phyloP scores from a whole-genome alignment of 345 rosid species.

The Chamaenerion angustifolium region DNA sequence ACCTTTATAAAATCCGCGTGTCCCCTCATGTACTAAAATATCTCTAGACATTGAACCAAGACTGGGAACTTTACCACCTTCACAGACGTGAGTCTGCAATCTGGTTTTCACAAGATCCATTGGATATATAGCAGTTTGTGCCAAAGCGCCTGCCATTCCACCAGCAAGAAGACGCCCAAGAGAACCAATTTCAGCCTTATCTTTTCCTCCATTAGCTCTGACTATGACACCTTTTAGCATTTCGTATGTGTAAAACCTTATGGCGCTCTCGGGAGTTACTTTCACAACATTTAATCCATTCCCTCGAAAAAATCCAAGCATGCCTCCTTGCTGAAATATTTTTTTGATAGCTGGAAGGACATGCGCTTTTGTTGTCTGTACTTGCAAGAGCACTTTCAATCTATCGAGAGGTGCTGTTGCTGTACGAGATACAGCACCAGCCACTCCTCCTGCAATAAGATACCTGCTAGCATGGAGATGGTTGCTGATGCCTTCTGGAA shows the following conservation, averaged over 20 bases:
- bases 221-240: conserved; percentile 46
- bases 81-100: conserved; percentile 55
- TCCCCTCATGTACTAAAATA: conserved; percentile 74
- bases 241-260: conserved; percentile 71
- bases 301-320: conserved; percentile 66
- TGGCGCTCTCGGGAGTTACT: conserved; percentile 92
- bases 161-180: conserved; percentile 62
- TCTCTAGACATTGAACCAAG: conserved; percentile 46
- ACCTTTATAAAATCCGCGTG: conserved; percentile 76
- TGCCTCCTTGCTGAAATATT: conserved; percentile 55
- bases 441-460: conserved; percentile 82
- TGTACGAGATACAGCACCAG: conserved; percentile 84
- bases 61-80: conserved; percentile 49
- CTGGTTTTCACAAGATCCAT: conserved; percentile 91
- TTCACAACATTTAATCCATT: conserved; percentile 73
- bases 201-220: conserved; percentile 32
- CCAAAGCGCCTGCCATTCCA: conserved; percentile 88
- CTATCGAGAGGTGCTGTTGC: conserved; percentile 89
- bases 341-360: conserved; percentile 52
- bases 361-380: conserved; percentile 48
- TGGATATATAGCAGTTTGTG: conserved; percentile 78
- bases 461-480: conserved; percentile 63
- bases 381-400: conserved; percentile 70
- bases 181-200: conserved; percentile 42
- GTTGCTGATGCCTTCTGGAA: conserved; percentile 74